phyloP scores from a whole-genome alignment of 352 stramenopile genomes.

The Phytophthora aleatoria region DNA sequence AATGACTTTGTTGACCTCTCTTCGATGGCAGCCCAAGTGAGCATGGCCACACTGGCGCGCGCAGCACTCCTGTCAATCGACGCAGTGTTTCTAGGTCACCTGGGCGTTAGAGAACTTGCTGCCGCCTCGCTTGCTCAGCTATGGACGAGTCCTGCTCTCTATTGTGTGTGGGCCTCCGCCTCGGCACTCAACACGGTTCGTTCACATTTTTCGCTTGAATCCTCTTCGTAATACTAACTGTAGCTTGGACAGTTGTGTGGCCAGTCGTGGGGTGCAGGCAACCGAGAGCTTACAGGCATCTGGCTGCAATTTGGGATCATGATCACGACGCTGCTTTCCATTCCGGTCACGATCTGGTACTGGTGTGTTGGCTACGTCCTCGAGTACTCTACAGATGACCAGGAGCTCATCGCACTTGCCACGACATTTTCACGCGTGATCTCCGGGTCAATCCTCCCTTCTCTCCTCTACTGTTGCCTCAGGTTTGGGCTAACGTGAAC shows the following conservation, averaged over 20 bases:
- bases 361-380: slow-evolving; percentile 69
- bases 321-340: slow-evolving; percentile 55
- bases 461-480: slow-evolving; percentile 68
- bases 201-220: neutral
- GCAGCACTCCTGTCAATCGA: slow-evolving; percentile 74
- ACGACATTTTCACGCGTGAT: slow-evolving; percentile 65
- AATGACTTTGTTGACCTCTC: slow-evolving; percentile 64
- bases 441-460: slow-evolving; percentile 60
- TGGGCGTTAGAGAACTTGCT: slow-evolving; percentile 75
- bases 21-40: slow-evolving; percentile 68
- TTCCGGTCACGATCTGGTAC: slow-evolving; percentile 73
- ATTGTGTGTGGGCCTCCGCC: slow-evolving; percentile 62
- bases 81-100: slow-evolving; percentile 76
- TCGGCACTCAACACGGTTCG: slow-evolving; percentile 69
- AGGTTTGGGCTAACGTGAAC: slow-evolving; percentile 28
- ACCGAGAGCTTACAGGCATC: slow-evolving; percentile 70
- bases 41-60: slow-evolving; percentile 62
- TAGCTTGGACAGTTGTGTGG: slow-evolving; percentile 53
- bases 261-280: slow-evolving; percentile 70
- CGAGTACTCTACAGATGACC: slow-evolving; percentile 66
- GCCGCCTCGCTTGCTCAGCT: slow-evolving; percentile 71
- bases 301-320: slow-evolving; percentile 76
- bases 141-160: slow-evolving; percentile 72
- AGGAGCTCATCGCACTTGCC: slow-evolving; percentile 57
- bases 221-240: neutral